These are phyloP conservation scores for Irpex rosettiformis DNA, from an alignment of 1,284 basidiomycete genomes.

Conservation along the genomic window DNA sequence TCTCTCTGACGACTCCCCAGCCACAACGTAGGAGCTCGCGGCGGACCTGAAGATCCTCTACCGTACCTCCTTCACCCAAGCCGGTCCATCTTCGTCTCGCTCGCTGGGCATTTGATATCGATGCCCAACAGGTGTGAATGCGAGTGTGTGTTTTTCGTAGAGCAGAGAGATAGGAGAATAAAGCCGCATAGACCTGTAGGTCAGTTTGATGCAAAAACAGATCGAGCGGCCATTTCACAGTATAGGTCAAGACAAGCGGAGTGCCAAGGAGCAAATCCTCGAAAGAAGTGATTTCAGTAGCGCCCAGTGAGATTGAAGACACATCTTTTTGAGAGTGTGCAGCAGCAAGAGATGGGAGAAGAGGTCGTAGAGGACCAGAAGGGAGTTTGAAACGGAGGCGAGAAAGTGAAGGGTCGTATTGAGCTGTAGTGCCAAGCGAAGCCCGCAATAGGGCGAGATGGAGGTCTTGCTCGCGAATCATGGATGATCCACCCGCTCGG, in stretches of 20 bases:
- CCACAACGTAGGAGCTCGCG: slow-evolving; percentile 68
- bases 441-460: slow-evolving; percentile 79
- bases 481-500: slow-evolving; percentile 57
- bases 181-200: slow-evolving; percentile 67
- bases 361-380: slow-evolving; percentile 72
- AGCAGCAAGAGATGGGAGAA: slow-evolving; percentile 58
- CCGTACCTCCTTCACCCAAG: slow-evolving; percentile 80
- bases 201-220: slow-evolving; percentile 81
- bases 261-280: slow-evolving; percentile 79
- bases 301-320: slow-evolving; percentile 28
- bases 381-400: slow-evolving; percentile 73
- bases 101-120: slow-evolving; percentile 79
- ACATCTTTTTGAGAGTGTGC: slow-evolving; percentile 28
- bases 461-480: slow-evolving; percentile 86
- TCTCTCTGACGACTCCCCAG: slow-evolving; percentile 83
- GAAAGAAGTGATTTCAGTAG: slow-evolving; percentile 51
- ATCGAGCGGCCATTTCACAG: slow-evolving; percentile 82
- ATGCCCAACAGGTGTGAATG: slow-evolving; percentile 79
- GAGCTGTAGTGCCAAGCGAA: slow-evolving; percentile 80
- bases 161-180: slow-evolving; percentile 83
- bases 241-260: slow-evolving; percentile 64
- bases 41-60: slow-evolving; percentile 61
- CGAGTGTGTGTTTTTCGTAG: slow-evolving; percentile 79
- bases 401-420: slow-evolving; percentile 72
- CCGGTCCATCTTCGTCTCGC: slow-evolving; percentile 82